Base-by-base conservation (phyloP, 2,329 filamentous ascomycete species). In the Trichoderma sp. region DNA sequence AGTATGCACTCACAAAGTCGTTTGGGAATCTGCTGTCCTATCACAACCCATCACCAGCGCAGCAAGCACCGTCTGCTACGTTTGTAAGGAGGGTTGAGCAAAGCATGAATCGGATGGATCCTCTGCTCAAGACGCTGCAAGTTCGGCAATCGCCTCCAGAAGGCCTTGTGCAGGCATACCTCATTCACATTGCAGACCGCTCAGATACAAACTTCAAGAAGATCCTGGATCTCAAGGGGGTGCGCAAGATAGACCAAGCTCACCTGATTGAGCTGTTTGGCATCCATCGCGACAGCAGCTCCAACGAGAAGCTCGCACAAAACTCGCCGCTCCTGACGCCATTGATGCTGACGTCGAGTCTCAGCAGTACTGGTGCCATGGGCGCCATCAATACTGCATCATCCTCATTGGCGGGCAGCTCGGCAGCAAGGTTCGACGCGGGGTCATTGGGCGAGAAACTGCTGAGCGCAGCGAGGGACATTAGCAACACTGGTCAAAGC, bases 191-290 rank as follows among this genome's bases (percentile, higher is more conserved):
- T 75, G 94, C 90, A 75, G 96, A 99, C 84, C 91, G 93, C 70
- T 97, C 92, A 74, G 96, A 98, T 79, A 88, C 90, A 77, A 99
- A 99, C 82, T 99, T 99, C 88, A 91, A 91, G 79, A 98, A 98
- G 83, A 92, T 99, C 72, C 89, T 99, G 59, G 96, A 99, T 65
- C 87, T 99, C 74, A 99, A 99, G 81, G 96, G 96, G 61, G 92
- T 99, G 72, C 89, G 92, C 73, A 95, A 94, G 78, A 85, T 88
- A 73, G 96, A 99, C 73, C 93, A 98, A 78, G 84, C 88, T 3
- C 90, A 93, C 73, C 89, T 98, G 2, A 83, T 97, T 39, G 96
- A 99, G 80, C 87, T 98, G 4, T 98, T 98, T 83, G 82, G 82
- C 57, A 86, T 91, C 67, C 93, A 97, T 78, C 90, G 94, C 59